Evolutionary conservation across 2,329 filamentous ascomycete genomes (phyloP), one percentile per base, ranked within the genome.

Genomic region (Orbilia javanica): DNA sequence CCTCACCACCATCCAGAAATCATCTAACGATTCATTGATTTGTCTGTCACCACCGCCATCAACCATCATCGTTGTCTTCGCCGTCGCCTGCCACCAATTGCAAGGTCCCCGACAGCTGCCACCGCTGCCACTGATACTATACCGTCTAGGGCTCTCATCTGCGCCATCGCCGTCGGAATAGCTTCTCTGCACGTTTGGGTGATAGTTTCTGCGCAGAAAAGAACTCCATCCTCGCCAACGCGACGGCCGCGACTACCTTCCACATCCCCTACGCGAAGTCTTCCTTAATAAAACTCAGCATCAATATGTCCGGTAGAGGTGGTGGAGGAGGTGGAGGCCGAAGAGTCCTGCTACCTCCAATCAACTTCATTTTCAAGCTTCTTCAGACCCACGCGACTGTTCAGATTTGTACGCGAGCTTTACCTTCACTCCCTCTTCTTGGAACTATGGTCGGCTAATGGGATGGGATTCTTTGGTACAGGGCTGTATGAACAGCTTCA

Each of bases 361-460:
- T 93, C 86, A 94, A 96, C 86, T 94, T 94, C 85, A 95, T 96
- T 84, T 96, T 96, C 89, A 97, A 96, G 87, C 91, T 97, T 44
- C 89, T 98, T 8, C 94, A 91, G 82, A 86, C 85, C 79, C 91
- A 94, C 83, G 90, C 92, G 15, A 94, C 92, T 0, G 93, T 98
- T 44, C 93, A 92, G 82, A 93, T 99, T 83, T 99, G 96, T 79
- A 79, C 65, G 75, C 63, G 60, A 74, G 13, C 34, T 34, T 18
- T 3, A 25, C 18, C 13, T 42, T 7, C 20, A 31, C 15, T n/a
- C 20, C 2, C n/a, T 20, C 4, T n/a, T 8, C 11, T 27, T 42
- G n/a, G 11, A 39, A n/a, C 4, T 34, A 46, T 22, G 25, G 15
- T 27, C 60, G 22, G 27, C 39, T 70, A 52, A 70, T 44, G n/a